Conservation (phyloP, 129 eudicot genomes). For the Dittrichia graveolens region DNA sequence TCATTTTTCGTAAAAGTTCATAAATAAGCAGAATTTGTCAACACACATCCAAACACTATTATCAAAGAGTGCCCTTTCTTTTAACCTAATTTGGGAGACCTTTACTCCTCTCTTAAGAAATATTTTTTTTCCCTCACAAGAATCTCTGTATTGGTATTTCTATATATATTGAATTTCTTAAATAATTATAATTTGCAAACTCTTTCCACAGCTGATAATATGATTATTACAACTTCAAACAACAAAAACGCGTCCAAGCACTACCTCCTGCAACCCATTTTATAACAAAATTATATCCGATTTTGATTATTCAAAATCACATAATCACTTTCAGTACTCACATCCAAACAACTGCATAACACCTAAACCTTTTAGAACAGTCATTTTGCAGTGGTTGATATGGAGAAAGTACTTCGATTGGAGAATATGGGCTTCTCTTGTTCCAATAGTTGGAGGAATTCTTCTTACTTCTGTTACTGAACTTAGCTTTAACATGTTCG, state of each 20-base stretch:
- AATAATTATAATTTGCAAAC: not conserved
- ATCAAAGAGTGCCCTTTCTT: no score
- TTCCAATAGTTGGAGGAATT: constrained; percentile 97
- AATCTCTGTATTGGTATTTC: no score
- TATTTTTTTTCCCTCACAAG: no score
- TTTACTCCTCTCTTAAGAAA: no score
- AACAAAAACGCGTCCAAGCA: no score
- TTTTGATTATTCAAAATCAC: not conserved
- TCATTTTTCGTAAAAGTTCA: no score
- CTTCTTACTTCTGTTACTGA: constrained; percentile 92
- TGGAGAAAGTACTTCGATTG: constrained; percentile 93
- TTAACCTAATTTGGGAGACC: no score
- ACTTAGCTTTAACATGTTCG: constrained; percentile 82
- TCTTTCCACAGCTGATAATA: no score
- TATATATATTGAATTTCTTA: not conserved
- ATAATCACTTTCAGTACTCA: no score
- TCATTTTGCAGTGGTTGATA: constrained; percentile 92
- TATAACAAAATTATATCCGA: not conserved
- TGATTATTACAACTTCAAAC: no score
- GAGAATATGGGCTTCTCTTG: constrained; percentile 89
- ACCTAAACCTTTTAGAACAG: constrained; percentile 47
- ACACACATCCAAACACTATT: no score
- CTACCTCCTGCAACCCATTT: not conserved
- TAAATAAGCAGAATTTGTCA: no score
- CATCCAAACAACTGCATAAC: not conserved